A percentile compares a stretch with the other conserved stretches of the same genome.
Conservation (phyloP, 805 yeast species). For the Limtongozyma cylindracea region DNA sequence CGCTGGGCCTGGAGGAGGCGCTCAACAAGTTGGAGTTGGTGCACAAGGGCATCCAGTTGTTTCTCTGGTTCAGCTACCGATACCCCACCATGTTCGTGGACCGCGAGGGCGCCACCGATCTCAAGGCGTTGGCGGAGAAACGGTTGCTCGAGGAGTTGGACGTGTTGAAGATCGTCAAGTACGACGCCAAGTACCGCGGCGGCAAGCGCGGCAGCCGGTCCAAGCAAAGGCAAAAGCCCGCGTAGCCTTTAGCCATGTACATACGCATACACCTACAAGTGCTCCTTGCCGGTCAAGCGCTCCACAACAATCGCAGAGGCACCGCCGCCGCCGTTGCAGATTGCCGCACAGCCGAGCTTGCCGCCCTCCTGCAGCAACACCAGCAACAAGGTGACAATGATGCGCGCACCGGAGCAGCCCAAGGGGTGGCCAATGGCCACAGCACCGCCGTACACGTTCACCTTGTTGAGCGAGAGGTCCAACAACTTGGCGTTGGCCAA, state of each 20-base stretch:
- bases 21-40: constrained; percentile 25
- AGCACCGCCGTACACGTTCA: constrained; percentile 88
- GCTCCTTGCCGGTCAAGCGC: constrained; percentile 15
- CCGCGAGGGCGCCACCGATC: constrained; percentile 41
- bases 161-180: no score
- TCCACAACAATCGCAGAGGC: constrained; percentile 85
- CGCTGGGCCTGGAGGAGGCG: constrained; percentile 3
- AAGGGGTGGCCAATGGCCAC: constrained; percentile 90
- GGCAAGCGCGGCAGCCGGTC: no score
- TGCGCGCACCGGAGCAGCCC: constrained; percentile 91
- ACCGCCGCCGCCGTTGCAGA: constrained; percentile 99
- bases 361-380: constrained; percentile 61
- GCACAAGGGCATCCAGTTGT: constrained; percentile 42
- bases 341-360: constrained; percentile 81
- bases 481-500: constrained; percentile 63
- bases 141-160: constrained; percentile 23
- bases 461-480: constrained; percentile 33
- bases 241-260: no score
- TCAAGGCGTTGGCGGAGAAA: constrained; percentile 45
- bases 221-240: no score
- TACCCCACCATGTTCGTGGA: constrained; percentile 69
- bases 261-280: constrained; percentile 6
- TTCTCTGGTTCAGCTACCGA: constrained; percentile 70
- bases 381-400: constrained; percentile 64
- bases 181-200: no score